Conservation (phyloP, 352 stramenopile genomes). For the Globisporangium megalacanthum region DNA sequence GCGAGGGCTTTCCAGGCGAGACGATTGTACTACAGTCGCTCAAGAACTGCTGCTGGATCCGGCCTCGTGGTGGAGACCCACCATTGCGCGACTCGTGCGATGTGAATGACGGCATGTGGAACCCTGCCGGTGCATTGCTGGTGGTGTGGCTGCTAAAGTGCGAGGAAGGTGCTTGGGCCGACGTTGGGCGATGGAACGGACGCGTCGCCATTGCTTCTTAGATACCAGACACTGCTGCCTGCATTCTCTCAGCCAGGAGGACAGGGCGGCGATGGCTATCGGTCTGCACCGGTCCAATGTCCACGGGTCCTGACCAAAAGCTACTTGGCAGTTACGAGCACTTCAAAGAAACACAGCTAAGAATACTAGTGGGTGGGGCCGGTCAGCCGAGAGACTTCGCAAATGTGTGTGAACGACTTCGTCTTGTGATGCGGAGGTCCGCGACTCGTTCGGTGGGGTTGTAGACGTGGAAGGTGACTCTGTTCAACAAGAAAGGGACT, state of each 20-base stretch:
- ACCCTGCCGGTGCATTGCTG: constrained; percentile 8
- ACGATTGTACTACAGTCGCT: background rate
- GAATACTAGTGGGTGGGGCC: too few relatives aligned
- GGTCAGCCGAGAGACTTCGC: too few relatives aligned
- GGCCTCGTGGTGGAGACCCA: constrained; percentile 14
- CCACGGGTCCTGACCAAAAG: too few relatives aligned
- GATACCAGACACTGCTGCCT: background rate
- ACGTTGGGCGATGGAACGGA: background rate
- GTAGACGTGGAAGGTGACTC: too few relatives aligned
- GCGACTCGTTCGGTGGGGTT: too few relatives aligned
- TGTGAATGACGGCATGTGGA: constrained; percentile 41
- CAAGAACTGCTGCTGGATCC: background rate
- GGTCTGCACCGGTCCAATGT: too few relatives aligned
- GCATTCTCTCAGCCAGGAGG: background rate
- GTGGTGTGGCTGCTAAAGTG: constrained; percentile 5
- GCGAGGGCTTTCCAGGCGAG: constrained; percentile 1
- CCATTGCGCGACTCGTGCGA: constrained; percentile 26
- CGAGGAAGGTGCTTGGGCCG: background rate
- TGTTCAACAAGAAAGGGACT: too few relatives aligned
- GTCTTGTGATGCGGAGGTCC: too few relatives aligned
- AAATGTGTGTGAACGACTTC: too few relatives aligned
- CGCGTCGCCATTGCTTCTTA: background rate
- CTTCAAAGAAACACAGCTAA: too few relatives aligned
- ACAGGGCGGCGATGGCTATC: too few relatives aligned
- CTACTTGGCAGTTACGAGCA: too few relatives aligned